These are phyloP conservation scores for Trichosphaerium sp. DNA, from an alignment of 78 protist species.

Conservation along the genomic window DNA sequence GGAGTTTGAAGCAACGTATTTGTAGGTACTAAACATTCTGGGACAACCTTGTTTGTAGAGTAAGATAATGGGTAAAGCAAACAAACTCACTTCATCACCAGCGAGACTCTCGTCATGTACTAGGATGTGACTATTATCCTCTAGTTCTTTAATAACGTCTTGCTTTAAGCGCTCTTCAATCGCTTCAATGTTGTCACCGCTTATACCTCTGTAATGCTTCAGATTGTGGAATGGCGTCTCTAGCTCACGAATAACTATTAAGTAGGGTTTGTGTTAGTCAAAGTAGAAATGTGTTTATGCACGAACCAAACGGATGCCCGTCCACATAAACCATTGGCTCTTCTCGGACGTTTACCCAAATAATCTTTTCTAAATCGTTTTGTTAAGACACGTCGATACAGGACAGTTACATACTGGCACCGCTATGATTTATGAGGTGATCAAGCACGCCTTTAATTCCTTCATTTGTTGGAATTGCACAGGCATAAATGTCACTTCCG, in stretches of 20 bases:
- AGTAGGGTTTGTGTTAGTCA: too few species aligned
- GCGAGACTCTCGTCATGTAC: background rate
- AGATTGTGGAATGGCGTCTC: background rate
- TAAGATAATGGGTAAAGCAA: background rate
- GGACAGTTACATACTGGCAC: too few species aligned
- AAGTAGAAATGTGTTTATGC: too few species aligned
- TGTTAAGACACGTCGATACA: too few species aligned
- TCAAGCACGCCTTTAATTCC: background rate
- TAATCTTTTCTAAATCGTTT: background rate
- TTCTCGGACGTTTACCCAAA: constrained; percentile 4
- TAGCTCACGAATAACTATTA: background rate
- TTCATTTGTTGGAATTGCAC: background rate
- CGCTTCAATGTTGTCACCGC: background rate
- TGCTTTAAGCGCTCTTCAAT: background rate
- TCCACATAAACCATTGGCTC: constrained; percentile 3
- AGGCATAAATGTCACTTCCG: background rate
- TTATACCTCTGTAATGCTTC: background rate
- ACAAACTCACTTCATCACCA: background rate
- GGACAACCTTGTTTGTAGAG: too few species aligned
- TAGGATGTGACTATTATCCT: background rate
- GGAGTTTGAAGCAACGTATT: too few species aligned
- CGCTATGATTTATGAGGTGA: background rate
- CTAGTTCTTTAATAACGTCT: background rate
- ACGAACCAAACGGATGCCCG: background rate
- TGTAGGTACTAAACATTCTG: too few species aligned